Percentiles rank a stretch among this genome's conserved stretches.
Evolutionary conservation across 2,329 filamentous ascomycete species (phyloP).

Genomic region (Plectosphaerella cucumerina): DNA sequence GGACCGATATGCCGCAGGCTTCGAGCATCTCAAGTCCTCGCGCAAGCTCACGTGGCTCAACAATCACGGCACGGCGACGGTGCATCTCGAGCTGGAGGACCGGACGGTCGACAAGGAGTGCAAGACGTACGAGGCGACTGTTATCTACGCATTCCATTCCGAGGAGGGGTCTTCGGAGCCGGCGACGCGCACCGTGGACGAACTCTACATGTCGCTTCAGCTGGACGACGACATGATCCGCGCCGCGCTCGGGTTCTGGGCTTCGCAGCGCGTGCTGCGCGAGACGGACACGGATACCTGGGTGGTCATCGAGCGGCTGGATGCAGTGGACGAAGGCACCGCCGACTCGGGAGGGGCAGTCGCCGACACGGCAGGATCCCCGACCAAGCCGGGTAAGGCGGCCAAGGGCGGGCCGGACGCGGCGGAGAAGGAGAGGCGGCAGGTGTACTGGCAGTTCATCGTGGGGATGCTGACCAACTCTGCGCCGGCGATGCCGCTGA

Average conservation of each 20-base stretch:
- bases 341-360: constrained; percentile 26
- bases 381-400: constrained; percentile 42
- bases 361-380: constrained; percentile 25
- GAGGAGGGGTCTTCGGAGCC: constrained; percentile 29
- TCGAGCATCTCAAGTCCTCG: constrained; percentile 74
- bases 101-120: constrained; percentile 69
- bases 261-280: constrained; percentile 59
- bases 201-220: constrained; percentile 54
- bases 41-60: constrained; percentile 88
- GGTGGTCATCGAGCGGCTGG: constrained; percentile 63
- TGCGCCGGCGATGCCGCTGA: constrained; percentile 71
- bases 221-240: constrained; percentile 72
- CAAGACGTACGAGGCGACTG: constrained; percentile 79
- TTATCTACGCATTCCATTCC: constrained; percentile 77
- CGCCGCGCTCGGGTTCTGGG: constrained; percentile 68
- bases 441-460: constrained; percentile 87
- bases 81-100: constrained; percentile 81
- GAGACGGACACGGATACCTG: constrained; percentile 52
- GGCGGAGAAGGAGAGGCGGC: constrained; percentile 56
- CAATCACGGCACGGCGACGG: constrained; percentile 71
- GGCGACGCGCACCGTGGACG: constrained; percentile 42
- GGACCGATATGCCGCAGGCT: constrained; percentile 67
- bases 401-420: constrained; percentile 47
- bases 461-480: constrained; percentile 93
- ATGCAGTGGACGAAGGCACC: constrained; percentile 27